Percentiles rank a stretch among this genome's conserved stretches.
These are phyloP conservation scores for Geosmithia morbida DNA, from an alignment of 2,329 filamentous ascomycete species.

Conservation along the genomic window DNA sequence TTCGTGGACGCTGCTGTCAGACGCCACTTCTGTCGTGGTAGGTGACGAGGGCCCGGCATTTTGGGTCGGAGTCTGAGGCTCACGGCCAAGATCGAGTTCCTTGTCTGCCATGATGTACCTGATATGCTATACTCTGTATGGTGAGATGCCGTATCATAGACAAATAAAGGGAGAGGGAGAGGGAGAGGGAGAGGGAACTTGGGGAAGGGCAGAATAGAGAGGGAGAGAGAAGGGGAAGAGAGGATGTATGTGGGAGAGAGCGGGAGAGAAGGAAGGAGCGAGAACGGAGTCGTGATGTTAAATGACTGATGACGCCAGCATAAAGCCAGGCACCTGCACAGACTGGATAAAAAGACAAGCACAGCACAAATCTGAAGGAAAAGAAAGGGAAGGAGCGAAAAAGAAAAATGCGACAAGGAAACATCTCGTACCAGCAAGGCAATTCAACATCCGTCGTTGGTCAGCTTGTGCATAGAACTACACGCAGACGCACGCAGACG, in stretches of 20 bases:
- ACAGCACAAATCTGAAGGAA: too few relatives aligned
- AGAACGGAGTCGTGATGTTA: neutral
- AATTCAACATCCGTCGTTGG: too few relatives aligned
- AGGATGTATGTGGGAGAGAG: neutral
- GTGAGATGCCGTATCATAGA: too few relatives aligned
- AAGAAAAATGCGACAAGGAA: too few relatives aligned
- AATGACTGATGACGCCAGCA: too few relatives aligned
- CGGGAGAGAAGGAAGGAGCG: neutral
- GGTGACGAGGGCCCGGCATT: neutral
- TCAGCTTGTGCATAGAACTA: too few relatives aligned
- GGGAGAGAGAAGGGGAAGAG: neutral
- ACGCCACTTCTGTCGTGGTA: neutral
- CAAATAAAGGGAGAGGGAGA: neutral
- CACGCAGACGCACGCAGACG: too few relatives aligned
- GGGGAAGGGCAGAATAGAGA: neutral
- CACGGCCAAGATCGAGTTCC: neutral
- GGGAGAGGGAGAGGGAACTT: neutral
- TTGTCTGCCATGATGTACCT: neutral
- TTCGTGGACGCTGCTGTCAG: constrained; percentile 9
- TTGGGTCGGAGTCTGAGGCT: neutral
- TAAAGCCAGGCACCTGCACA: too few relatives aligned
- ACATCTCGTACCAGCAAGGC: too few relatives aligned
- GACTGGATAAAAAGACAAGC: too few relatives aligned
- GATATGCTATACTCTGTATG: too few relatives aligned
- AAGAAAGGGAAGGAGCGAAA: too few relatives aligned